Percentiles rank a stretch among this genome's conserved stretches.
Evolutionary conservation across 768 basidiomycete genomes (phyloP).

Genomic region (Solioccasus polychromus): DNA sequence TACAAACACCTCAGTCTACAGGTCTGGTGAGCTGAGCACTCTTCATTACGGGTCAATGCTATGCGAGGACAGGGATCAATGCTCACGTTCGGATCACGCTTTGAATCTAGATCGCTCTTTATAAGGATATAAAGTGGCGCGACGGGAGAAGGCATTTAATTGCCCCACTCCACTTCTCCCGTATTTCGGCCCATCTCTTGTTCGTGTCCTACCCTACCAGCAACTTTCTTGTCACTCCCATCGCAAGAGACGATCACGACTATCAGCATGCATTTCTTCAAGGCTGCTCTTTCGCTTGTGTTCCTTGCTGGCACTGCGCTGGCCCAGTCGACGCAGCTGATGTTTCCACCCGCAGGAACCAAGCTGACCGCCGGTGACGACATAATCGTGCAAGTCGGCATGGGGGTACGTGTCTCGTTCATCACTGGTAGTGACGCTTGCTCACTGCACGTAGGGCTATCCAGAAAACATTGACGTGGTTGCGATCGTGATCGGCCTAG

Average conservation of each 20-base stretch:
- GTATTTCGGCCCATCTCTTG: no score
- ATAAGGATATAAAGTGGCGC: slow-evolving; percentile 16
- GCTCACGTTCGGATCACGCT: neutral
- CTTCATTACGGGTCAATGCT: neutral
- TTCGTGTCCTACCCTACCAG: neutral
- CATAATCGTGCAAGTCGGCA: slow-evolving; percentile 14
- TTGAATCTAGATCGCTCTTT: neutral
- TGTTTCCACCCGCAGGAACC: slow-evolving; percentile 7
- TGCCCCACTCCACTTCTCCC: neutral
- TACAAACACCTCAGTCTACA: neutral
- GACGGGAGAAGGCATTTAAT: neutral
- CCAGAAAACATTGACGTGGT: slow-evolving; percentile 26
- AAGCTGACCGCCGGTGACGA: slow-evolving; percentile 8
- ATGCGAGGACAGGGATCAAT: neutral
- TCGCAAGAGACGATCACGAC: neutral
- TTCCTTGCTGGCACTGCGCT: slow-evolving; percentile 10
- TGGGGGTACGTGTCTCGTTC: slow-evolving; percentile 6
- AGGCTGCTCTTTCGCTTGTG: slow-evolving; percentile 12
- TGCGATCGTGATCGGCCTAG: slow-evolving; percentile 33
- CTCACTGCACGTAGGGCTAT: slow-evolving; percentile 13
- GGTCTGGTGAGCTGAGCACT: neutral
- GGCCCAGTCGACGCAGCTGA: slow-evolving; percentile 15
- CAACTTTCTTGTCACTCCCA: neutral
- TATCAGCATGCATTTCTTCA: slow-evolving; percentile 23
- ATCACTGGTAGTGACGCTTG: neutral